These are phyloP conservation scores for Pezicula radicicola DNA, from an alignment of 2,329 filamentous ascomycete species.

Conservation along the genomic window DNA sequence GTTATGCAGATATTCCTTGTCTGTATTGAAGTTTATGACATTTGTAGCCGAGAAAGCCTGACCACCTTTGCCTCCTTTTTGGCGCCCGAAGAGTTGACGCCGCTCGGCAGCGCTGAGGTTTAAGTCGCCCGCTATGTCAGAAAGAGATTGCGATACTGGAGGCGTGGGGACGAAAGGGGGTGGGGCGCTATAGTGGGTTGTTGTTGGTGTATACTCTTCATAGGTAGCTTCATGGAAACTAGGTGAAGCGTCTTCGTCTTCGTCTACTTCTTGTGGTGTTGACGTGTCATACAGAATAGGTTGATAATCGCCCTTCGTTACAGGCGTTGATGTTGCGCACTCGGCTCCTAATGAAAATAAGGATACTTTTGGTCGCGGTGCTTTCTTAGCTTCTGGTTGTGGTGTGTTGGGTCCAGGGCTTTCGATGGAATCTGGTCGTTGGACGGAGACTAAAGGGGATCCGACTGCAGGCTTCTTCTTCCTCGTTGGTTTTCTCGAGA, in stretches of 20 bases:
- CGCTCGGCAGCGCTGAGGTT: constrained; percentile 74
- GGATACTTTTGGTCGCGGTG: constrained; percentile 59
- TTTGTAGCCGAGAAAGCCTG: constrained; percentile 47
- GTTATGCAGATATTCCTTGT: constrained; percentile 82
- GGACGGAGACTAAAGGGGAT: constrained; percentile 6
- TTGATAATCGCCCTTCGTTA: constrained; percentile 39
- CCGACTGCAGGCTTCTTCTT: constrained; percentile 43
- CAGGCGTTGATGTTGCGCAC: constrained; percentile 7
- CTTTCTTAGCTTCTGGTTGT: constrained; percentile 20
- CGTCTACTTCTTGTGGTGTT: constrained; percentile 11
- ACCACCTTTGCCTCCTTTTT: constrained; percentile 37
- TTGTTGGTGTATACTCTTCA: constrained; percentile 25
- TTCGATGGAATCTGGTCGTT: too few relatives aligned
- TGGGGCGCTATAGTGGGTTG: constrained; percentile 17
- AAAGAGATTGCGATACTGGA: constrained; percentile 51
- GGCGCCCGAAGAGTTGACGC: constrained; percentile 82
- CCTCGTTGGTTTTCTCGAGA: constrained; percentile 70
- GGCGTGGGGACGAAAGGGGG: constrained; percentile 22
- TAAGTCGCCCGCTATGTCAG: constrained; percentile 70
- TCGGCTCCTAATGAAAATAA: constrained; percentile 64
- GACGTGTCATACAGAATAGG: constrained; percentile 42
- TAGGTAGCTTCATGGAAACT: constrained; percentile 19
- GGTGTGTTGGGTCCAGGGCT: constrained; percentile 17
- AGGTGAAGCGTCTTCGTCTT: constrained; percentile 8
- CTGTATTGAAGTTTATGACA: constrained; percentile 85